Evolutionary conservation across 2,329 filamentous ascomycete species (phyloP).

Genomic region (Cytospora piceae): DNA sequence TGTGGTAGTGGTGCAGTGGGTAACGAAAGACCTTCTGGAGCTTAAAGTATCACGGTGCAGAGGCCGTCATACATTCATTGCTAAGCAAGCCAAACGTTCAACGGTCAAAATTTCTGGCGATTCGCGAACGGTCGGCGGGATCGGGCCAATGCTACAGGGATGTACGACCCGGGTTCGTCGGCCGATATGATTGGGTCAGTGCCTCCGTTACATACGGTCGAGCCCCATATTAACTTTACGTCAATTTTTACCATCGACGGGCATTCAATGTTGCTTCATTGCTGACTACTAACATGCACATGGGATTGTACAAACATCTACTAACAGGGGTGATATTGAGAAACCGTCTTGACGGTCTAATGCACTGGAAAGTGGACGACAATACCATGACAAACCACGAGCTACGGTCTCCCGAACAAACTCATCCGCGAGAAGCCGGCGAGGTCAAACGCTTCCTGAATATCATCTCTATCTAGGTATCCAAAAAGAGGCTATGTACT

Average conservation of each 20-base stretch:
- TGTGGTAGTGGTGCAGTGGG: conserved; percentile 5
- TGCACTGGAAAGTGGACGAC: too few relatives aligned
- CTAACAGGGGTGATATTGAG: too few relatives aligned
- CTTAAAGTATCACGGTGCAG: neutral
- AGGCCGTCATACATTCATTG: conserved; percentile 20
- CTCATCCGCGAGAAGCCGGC: too few relatives aligned
- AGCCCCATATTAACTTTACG: neutral
- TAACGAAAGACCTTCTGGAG: neutral
- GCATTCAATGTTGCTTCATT: too few relatives aligned
- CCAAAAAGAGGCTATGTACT: too few relatives aligned
- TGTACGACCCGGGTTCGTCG: neutral
- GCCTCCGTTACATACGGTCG: neutral
- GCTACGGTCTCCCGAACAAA: too few relatives aligned
- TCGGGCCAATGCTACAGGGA: neutral
- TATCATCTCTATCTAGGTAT: too few relatives aligned
- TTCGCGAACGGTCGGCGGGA: conserved; percentile 8
- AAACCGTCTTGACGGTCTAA: too few relatives aligned
- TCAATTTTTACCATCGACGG: neutral
- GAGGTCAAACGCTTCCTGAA: too few relatives aligned
- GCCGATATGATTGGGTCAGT: neutral
- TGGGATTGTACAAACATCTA: too few relatives aligned
- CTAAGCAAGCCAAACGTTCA: conserved; percentile 7
- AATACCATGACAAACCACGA: too few relatives aligned
- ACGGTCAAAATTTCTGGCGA: conserved; percentile 20
- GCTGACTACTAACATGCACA: too few relatives aligned